Percentiles rank a stretch among this genome's conserved stretches.
Conservation (phyloP, 2,329 filamentous ascomycete species). For the Penicillium sp. region DNA sequence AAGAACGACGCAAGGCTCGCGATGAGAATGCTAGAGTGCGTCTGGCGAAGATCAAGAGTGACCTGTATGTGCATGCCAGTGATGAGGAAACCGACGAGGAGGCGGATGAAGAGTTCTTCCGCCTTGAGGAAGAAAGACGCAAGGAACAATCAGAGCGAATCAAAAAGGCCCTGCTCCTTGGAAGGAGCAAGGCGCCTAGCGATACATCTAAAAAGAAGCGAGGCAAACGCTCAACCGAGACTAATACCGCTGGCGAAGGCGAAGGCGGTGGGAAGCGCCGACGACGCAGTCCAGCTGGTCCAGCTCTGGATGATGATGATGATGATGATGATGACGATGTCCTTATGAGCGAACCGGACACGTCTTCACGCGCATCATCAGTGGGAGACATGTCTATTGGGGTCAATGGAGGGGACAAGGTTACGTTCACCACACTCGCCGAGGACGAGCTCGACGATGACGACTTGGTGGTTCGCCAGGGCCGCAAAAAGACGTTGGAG, state of each 20-base stretch:
- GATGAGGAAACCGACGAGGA: constrained; percentile 90
- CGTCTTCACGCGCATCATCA: constrained; percentile 25
- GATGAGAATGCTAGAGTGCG: constrained; percentile 76
- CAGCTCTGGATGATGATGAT: constrained; percentile 33
- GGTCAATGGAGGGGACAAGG: neutral
- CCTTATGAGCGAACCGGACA: constrained; percentile 34
- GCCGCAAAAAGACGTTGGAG: constrained; percentile 25
- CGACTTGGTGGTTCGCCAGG: constrained; percentile 38
- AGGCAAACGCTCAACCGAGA: constrained; percentile 38
- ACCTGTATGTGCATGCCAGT: constrained; percentile 77
- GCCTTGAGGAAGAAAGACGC: constrained; percentile 70
- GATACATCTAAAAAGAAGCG: constrained; percentile 33
- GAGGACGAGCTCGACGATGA: constrained; percentile 42
- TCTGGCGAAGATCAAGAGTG: constrained; percentile 79
- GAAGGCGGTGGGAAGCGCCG: constrained; percentile 34
- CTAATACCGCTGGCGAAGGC: constrained; percentile 27
- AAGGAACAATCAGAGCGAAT: constrained; percentile 59
- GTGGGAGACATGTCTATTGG: neutral
- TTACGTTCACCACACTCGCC: constrained; percentile 32
- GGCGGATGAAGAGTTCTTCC: constrained; percentile 75
- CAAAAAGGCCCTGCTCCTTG: constrained; percentile 53
- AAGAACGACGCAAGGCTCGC: constrained; percentile 65
- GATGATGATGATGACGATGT: constrained; percentile 40
- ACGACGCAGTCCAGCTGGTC: constrained; percentile 26
- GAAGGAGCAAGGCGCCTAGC: constrained; percentile 34